These are phyloP conservation scores for Lentithecium fluviatile DNA, from an alignment of 495 filamentous ascomycete species.

Conservation along the genomic window DNA sequence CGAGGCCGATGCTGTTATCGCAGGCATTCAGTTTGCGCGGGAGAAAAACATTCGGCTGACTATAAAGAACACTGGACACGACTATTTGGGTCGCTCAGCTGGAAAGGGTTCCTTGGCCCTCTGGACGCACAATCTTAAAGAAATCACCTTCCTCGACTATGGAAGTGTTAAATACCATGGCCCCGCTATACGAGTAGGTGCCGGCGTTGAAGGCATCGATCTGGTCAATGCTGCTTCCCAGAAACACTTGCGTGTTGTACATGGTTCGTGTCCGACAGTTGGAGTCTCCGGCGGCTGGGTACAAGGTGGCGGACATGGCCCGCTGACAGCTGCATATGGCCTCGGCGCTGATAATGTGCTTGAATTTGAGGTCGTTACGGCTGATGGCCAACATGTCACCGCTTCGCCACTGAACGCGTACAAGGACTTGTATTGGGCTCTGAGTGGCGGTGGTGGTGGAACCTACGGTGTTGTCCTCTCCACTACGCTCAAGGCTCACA, in stretches of 20 bases:
- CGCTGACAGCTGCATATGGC: constrained; percentile 27
- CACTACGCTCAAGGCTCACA: no score
- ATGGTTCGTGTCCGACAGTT: constrained; percentile 30
- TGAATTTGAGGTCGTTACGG: constrained; percentile 34
- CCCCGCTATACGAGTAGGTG: constrained; percentile 22
- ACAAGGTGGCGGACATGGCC: constrained; percentile 34
- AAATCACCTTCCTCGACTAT: constrained; percentile 20
- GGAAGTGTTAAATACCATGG: constrained; percentile 28
- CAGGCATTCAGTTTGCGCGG: no score
- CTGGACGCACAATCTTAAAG: constrained; percentile 34
- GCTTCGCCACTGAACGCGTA: constrained; percentile 32
- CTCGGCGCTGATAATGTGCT: constrained; percentile 34
- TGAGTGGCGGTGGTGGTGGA: constrained; percentile 36
- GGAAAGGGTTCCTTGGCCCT: constrained; percentile 31
- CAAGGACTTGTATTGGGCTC: constrained; percentile 35
- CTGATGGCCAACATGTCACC: constrained; percentile 31
- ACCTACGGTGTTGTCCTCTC: constrained; percentile 36
- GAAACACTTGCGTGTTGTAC: constrained; percentile 25
- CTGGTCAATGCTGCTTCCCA: no score
- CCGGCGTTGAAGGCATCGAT: constrained; percentile 29
- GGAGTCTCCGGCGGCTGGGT: constrained; percentile 33
- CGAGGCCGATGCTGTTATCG: no score
- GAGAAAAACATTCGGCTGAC: constrained; percentile 35
- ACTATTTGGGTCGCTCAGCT: constrained; percentile 33
- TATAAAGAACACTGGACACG: constrained; percentile 39